A percentile compares a stretch with the other conserved stretches of the same genome.
phyloP scores from a whole-genome alignment of 139 green algal genomes.

The Parachlorella kessleri region DNA sequence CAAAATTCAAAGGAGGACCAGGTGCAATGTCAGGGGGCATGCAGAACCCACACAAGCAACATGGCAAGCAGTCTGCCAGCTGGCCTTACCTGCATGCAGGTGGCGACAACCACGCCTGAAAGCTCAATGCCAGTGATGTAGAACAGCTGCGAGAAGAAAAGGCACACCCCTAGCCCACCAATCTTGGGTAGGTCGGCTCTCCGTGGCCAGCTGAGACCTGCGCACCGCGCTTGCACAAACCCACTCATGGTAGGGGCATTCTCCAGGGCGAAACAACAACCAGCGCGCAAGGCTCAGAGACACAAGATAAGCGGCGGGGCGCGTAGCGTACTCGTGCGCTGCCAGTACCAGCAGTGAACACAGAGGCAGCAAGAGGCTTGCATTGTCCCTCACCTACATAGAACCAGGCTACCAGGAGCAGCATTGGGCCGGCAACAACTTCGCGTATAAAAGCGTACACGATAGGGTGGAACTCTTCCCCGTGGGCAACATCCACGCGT shows the following conservation, averaged over 20 bases:
- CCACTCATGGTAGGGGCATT: too few relatives aligned
- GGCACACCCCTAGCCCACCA: not conserved
- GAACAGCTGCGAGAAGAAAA: constrained; percentile 58
- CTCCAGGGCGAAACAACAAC: too few relatives aligned
- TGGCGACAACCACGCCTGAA: constrained; percentile 68
- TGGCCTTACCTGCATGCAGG: too few relatives aligned
- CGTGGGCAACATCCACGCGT: constrained; percentile 20
- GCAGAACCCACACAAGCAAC: too few relatives aligned
- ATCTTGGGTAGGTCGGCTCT: constrained; percentile 28
- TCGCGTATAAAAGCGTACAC: constrained; percentile 60
- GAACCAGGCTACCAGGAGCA: constrained; percentile 44
- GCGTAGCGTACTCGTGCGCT: too few relatives aligned
- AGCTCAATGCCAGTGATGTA: constrained; percentile 76
- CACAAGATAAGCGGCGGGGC: too few relatives aligned
- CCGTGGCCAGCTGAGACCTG: constrained; percentile 30
- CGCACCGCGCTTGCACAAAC: too few relatives aligned
- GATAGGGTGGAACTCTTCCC: constrained; percentile 53
- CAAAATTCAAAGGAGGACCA: too few relatives aligned
- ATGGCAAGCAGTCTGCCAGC: too few relatives aligned
- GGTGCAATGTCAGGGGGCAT: too few relatives aligned
- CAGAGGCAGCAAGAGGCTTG: not conserved
- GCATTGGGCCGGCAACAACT: constrained; percentile 48
- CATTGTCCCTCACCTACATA: constrained; percentile 10
- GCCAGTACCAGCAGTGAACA: too few relatives aligned
- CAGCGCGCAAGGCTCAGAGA: too few relatives aligned